phyloP scores from a whole-genome alignment of 108 stramenopile species.

The Conticribra weissflogii region DNA sequence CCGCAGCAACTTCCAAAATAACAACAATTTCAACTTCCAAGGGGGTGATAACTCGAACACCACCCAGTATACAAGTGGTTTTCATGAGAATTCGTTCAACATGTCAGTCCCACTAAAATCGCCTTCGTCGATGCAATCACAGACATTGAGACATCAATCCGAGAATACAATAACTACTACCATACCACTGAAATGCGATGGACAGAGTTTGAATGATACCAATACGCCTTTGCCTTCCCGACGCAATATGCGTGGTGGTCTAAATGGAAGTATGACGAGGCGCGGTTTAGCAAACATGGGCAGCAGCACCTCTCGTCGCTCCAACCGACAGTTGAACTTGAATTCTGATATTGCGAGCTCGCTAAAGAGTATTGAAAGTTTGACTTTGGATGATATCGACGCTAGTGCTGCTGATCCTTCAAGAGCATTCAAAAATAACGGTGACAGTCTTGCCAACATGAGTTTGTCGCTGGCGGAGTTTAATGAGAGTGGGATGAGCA shows the following conservation, averaged over 20 bases:
- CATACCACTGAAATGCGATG: constrained; percentile 10
- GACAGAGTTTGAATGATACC: background rate
- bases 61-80: background rate
- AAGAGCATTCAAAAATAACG: background rate
- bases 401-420: constrained; percentile 5
- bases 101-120: constrained; percentile 6
- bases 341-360: constrained; percentile 13
- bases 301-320: constrained; percentile 25
- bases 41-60: constrained; percentile 3
- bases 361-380: constrained; percentile 36
- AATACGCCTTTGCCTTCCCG: constrained; percentile 3
- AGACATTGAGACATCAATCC: no score
- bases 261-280: constrained; percentile 15
- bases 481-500: constrained; percentile 13
- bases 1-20: constrained; percentile 21
- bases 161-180: constrained; percentile 13
- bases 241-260: background rate
- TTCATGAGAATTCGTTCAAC: background rate
- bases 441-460: background rate
- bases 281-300: constrained; percentile 22
- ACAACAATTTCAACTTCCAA: no score
- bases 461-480: constrained; percentile 11
- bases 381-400: constrained; percentile 40
- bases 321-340: constrained; percentile 1
- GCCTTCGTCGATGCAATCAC: no score